phyloP scores from a whole-genome alignment of 257 asterid genomes.

The Penstemon barbatus region DNA sequence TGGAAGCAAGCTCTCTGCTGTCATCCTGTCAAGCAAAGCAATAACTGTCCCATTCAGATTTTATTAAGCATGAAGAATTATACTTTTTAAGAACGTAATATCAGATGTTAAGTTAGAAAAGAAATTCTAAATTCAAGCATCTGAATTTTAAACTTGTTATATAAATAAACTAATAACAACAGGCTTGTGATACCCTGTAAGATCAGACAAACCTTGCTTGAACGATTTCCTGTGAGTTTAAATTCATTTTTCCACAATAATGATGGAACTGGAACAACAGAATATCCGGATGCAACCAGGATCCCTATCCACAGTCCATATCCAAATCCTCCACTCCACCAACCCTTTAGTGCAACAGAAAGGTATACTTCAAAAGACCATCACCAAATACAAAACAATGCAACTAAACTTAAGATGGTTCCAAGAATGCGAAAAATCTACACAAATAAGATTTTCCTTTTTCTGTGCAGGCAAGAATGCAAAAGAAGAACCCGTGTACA shows the following conservation, averaged over 20 bases:
- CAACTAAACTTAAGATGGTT: constrained; percentile 9
- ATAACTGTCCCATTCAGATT: background rate
- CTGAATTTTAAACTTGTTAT: too few species aligned
- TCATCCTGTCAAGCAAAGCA: constrained; percentile 50
- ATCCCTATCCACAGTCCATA: constrained; percentile 87
- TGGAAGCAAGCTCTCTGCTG: constrained; percentile 66
- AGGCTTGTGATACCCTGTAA: constrained; percentile 15
- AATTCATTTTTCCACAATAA: constrained; percentile 69
- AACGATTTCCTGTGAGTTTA: constrained; percentile 52
- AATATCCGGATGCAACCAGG: constrained; percentile 79
- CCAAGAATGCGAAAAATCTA: constrained; percentile 10
- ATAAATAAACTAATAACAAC: background rate
- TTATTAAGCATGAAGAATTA: background rate
- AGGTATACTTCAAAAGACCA: constrained; percentile 19
- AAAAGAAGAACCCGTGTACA: constrained; percentile 2
- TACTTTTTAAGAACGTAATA: background rate
- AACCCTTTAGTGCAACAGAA: constrained; percentile 56
- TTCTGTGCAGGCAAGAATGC: background rate
- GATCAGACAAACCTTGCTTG: constrained; percentile 56
- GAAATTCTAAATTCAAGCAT: too few species aligned
- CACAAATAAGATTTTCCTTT: background rate
- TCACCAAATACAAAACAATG: constrained; percentile 13
- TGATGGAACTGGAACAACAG: constrained; percentile 82
- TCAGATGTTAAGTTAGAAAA: too few species aligned
- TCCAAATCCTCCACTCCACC: constrained; percentile 96